A percentile compares a stretch with the other conserved stretches of the same genome.
Evolutionary conservation across 306 rosid species (phyloP).

Genomic region (Luffa aegyptiaca): DNA sequence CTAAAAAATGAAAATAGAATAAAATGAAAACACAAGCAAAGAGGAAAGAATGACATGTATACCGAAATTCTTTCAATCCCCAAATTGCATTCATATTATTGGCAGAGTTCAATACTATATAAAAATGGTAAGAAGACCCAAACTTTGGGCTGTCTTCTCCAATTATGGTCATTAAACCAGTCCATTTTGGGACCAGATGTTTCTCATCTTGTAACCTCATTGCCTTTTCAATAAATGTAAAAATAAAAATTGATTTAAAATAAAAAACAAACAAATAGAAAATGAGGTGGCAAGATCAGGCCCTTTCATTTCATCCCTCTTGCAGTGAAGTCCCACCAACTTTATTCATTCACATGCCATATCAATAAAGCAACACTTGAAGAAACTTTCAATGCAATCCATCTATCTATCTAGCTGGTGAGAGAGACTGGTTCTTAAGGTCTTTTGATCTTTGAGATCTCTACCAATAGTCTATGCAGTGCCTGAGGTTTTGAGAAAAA

Average conservation of each 20-base stretch:
- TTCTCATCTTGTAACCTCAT: slow-evolving; percentile 3
- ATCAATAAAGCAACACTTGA: background rate
- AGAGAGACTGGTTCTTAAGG: background rate
- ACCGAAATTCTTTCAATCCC: background rate
- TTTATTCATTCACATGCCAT: slow-evolving; percentile 8
- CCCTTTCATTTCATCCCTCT: background rate
- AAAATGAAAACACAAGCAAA: background rate
- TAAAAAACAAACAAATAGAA: background rate
- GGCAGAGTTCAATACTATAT: background rate
- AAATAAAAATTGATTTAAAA: background rate
- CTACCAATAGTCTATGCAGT: slow-evolving; percentile 69
- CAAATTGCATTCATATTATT: background rate
- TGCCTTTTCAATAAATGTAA: background rate
- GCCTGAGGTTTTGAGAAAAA: slow-evolving; percentile 97
- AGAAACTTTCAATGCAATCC: background rate
- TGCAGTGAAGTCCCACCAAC: background rate
- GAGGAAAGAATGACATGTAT: background rate
- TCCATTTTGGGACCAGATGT: background rate
- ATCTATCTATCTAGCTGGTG: slow-evolving; percentile 1
- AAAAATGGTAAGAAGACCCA: background rate
- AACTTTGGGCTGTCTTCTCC: background rate
- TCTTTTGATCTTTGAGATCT: slow-evolving; percentile 39
- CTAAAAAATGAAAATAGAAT: background rate
- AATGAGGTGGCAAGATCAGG: slow-evolving; percentile 9
- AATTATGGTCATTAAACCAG: background rate